Evolutionary conservation across 441 rosid genomes (phyloP).

Genomic region (Kokia cookei): DNA sequence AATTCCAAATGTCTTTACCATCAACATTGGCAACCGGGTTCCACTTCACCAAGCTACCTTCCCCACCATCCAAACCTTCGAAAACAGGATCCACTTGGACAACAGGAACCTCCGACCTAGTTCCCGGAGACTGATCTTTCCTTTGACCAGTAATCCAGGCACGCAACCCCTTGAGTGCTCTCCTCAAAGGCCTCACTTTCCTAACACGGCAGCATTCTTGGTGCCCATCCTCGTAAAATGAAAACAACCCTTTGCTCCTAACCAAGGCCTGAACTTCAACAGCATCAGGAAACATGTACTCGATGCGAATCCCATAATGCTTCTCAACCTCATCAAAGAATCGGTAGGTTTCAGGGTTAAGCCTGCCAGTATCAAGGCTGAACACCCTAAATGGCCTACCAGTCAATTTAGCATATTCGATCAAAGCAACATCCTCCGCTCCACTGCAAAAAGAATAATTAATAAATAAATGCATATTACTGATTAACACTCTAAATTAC

Average conservation of each 20-base stretch:
- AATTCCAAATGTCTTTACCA: conserved; percentile 69
- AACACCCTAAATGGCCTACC: conserved; percentile 91
- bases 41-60: conserved; percentile 91
- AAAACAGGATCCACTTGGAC: conserved; percentile 91
- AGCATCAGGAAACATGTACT: conserved; percentile 96
- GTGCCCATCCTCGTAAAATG: conserved; percentile 95
- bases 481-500: neutral
- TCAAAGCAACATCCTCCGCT: conserved; percentile 89
- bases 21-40: conserved; percentile 81
- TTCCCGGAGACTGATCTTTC: conserved; percentile 92
- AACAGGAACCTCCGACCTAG: conserved; percentile 75
- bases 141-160: conserved; percentile 99
- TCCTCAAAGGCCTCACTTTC: conserved; percentile 86
- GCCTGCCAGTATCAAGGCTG: conserved; percentile 91
- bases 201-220: conserved; percentile 97
- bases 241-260: conserved; percentile 85
- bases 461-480: neutral
- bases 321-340: conserved; percentile 78
- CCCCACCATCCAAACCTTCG: conserved; percentile 80
- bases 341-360: conserved; percentile 77
- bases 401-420: conserved; percentile 82
- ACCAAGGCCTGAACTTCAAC: conserved; percentile 91
- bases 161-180: conserved; percentile 83
- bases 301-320: conserved; percentile 70
- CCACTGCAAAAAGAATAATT: conserved; percentile 45